Evolutionary conservation across 2,329 filamentous ascomycete species (phyloP), one percentile per base, ranked within the genome.

Genomic region (Fusarium fujikuroi): DNA sequence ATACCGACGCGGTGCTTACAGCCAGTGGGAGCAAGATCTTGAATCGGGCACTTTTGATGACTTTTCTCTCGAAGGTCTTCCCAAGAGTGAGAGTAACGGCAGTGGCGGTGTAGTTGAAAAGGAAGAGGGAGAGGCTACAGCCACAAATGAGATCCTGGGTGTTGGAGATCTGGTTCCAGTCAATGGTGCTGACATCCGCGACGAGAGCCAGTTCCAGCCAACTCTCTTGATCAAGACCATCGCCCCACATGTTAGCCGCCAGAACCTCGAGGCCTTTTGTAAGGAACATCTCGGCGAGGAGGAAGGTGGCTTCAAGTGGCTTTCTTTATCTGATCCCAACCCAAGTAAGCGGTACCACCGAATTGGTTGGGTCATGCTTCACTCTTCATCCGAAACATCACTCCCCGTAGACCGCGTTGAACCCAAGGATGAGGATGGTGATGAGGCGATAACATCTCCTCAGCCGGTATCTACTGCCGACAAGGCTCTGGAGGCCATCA

Each of bases 161-260:
- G 95, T 98, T 43, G 92, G 95, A 52, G 96, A 98, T 81, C 86
- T 98, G 54, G 89, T 98, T 19, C 95, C 96, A 39, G 92, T 91
- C 44, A 91, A 90, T 73, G 94, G 93, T 34, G 94, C 93, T 54
- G 95, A 98, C 73, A 89, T 98, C 58, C 91, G 94, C 42, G 96
- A 99, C 79, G 95, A 97, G 75, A 93, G 92, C 54, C 89, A 96
- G 37, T 91, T 92, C 74, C 94, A 97, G 81, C 96, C 96, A 19
- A 97, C 97, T 0, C 87, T 99, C 23, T 89, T 99, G 52, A 98
- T 99, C 87, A 99, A 99, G 85, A 99, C 96, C 0, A 95, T 99
- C 78, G 95, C 96, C 9, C 96, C 96, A 12, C 97, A 97, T 66
- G 96, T 99, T 72, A 97, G 94, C 78, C 93, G 96, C 43, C 91